Evolutionary conservation across 2,329 filamentous ascomycete genomes (phyloP).

Genomic region (Cytospora piceicola): DNA sequence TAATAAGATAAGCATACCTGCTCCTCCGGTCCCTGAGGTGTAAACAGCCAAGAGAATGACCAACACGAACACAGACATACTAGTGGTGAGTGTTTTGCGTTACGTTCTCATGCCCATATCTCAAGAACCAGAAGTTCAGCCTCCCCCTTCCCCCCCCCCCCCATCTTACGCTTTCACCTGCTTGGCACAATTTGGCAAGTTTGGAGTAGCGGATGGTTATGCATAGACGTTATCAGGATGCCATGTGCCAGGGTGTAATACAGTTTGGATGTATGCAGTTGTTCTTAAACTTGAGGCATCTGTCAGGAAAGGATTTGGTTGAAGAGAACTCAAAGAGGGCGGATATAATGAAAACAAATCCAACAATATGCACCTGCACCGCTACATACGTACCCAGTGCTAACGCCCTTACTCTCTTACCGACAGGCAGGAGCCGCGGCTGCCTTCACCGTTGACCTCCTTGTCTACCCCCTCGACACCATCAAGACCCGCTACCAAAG

Average conservation of each 20-base stretch:
- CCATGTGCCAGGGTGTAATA: background rate
- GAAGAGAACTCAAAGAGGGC: background rate
- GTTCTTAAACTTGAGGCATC: background rate
- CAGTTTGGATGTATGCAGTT: background rate
- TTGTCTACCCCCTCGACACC: slow-evolving; percentile 88
- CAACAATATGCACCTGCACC: background rate
- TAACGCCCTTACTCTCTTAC: background rate
- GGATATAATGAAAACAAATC: background rate
- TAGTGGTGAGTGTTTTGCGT: slow-evolving; percentile 21
- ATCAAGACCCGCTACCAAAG: slow-evolving; percentile 86
- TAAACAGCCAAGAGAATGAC: slow-evolving; percentile 25
- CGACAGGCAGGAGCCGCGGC: slow-evolving; percentile 79
- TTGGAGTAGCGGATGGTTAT: background rate
- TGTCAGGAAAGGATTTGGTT: background rate
- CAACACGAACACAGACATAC: slow-evolving; percentile 28
- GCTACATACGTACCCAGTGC: background rate
- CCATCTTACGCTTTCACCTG: background rate
- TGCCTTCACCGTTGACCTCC: slow-evolving; percentile 81
- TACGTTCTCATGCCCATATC: background rate
- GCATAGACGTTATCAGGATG: background rate
- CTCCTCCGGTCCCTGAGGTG: background rate
- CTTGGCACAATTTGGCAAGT: background rate
- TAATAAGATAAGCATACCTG: background rate
- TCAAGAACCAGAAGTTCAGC: background rate
- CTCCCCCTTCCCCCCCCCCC: background rate